A percentile compares a stretch with the other conserved stretches of the same genome.
Conservation (phyloP, 768 basidiomycete genomes). For the Serendipita indica region DNA sequence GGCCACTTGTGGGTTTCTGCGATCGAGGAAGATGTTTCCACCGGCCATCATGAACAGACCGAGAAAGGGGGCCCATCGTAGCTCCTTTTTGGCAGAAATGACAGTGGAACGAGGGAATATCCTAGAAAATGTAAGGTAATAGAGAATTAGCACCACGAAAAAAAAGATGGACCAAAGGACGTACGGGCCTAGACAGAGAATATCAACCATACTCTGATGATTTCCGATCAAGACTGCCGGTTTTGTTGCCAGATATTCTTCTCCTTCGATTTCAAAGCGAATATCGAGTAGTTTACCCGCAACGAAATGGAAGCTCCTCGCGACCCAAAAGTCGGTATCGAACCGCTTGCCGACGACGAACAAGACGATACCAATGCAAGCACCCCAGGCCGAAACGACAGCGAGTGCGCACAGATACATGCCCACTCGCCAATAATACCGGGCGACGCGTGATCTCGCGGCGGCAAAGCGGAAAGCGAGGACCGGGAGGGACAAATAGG, state of each 20-base stretch:
- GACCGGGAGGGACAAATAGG: conserved; percentile 61
- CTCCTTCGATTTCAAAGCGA: conserved; percentile 66
- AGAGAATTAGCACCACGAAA: conserved; percentile 9
- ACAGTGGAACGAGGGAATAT: conserved; percentile 68
- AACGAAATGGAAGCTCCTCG: conserved; percentile 63
- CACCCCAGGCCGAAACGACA: conserved; percentile 56
- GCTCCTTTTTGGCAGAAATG: conserved; percentile 87
- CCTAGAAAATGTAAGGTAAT: conserved; percentile 25
- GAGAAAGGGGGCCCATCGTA: conserved; percentile 67
- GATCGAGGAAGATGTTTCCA: conserved; percentile 83
- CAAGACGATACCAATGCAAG: conserved; percentile 51
- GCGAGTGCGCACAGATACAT: conserved; percentile 59
- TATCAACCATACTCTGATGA: conserved; percentile 88
- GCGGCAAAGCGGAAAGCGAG: conserved; percentile 49
- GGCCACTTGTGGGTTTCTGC: conserved; percentile 56
- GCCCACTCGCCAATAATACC: conserved; percentile 60
- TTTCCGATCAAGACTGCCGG: conserved; percentile 74
- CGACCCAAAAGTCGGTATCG: conserved; percentile 73
- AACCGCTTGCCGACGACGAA: conserved; percentile 50
- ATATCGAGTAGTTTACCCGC: conserved; percentile 51
- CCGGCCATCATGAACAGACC: conserved; percentile 85
- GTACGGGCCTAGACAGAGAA: conserved; percentile 67
- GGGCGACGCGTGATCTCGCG: conserved; percentile 36
- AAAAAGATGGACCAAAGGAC: conserved; percentile 19
- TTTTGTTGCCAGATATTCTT: conserved; percentile 55